Evolutionary conservation across 2,329 filamentous ascomycete genomes (phyloP).

Genomic region (Fusarium subglutinans): DNA sequence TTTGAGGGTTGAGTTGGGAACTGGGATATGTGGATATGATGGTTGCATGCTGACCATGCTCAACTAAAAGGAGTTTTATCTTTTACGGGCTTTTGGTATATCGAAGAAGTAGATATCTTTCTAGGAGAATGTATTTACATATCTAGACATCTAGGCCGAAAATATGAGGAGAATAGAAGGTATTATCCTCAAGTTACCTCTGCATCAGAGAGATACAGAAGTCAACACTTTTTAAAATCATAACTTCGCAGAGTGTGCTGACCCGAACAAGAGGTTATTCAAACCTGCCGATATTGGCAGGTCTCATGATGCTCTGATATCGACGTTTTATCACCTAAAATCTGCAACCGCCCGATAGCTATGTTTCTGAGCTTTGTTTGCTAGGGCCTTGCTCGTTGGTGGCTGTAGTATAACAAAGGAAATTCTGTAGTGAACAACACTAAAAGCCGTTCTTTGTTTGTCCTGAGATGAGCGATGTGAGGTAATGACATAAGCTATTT

Average conservation of each 20-base stretch:
- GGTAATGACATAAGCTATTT: neutral
- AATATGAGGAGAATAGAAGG: neutral
- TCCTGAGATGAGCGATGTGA: neutral
- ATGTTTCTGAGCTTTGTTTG: neutral
- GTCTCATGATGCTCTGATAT: neutral
- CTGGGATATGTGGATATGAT: neutral
- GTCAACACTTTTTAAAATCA: neutral
- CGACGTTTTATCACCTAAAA: neutral
- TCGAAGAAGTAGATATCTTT: too few species aligned
- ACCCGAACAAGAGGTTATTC: too few species aligned
- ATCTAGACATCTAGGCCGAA: neutral
- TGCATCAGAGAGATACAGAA: neutral
- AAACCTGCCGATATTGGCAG: too few species aligned
- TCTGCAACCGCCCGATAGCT: too few species aligned
- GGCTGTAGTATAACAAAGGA: neutral
- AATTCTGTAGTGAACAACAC: neutral
- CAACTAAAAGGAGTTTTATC: neutral
- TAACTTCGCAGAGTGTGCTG: neutral
- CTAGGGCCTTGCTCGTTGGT: neutral
- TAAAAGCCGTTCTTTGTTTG: neutral
- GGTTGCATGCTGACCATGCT: neutral
- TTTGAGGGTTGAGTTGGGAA: neutral
- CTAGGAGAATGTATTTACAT: neutral
- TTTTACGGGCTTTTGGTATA: neutral
- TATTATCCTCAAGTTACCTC: neutral